Percentiles rank a stretch among this genome's conserved stretches.
These are phyloP conservation scores for Stachybotrys chartarum DNA, from an alignment of 2,329 filamentous ascomycete species.

Conservation along the genomic window DNA sequence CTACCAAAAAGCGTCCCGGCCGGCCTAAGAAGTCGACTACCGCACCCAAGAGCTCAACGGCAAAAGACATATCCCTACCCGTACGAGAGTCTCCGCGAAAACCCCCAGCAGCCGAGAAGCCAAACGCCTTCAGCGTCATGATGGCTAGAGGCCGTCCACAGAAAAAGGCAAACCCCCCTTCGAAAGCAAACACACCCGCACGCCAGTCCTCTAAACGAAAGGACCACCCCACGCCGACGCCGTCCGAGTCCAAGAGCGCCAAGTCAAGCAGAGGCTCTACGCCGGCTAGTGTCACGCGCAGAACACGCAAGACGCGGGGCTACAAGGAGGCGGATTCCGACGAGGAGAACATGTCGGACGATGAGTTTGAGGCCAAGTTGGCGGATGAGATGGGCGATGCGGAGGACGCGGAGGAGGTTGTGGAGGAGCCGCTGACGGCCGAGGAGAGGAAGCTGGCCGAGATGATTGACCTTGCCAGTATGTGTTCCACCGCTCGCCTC, in stretches of 20 bases:
- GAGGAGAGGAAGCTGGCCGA: slow-evolving; percentile 60
- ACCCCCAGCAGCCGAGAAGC: slow-evolving; percentile 15
- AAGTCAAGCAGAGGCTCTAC: slow-evolving; percentile 73
- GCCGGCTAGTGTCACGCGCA: slow-evolving; percentile 49
- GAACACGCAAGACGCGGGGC: slow-evolving; percentile 38
- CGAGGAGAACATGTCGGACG: slow-evolving; percentile 64
- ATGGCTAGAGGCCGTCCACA: slow-evolving; percentile 35
- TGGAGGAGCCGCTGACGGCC: slow-evolving; percentile 26
- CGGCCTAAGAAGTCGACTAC: slow-evolving; percentile 18
- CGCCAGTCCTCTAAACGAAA: slow-evolving; percentile 23
- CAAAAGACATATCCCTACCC: slow-evolving; percentile 17
- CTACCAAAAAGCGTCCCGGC: slow-evolving; percentile 6
- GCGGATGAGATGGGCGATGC: slow-evolving; percentile 50
- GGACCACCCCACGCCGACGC: slow-evolving; percentile 15
- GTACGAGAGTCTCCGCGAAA: slow-evolving; percentile 28
- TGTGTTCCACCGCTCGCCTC: not conserved
- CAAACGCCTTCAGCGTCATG: slow-evolving; percentile 47
- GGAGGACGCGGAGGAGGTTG: slow-evolving; percentile 24
- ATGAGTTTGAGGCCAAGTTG: slow-evolving; percentile 75
- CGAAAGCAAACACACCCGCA: slow-evolving; percentile 13
- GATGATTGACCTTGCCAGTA: slow-evolving; percentile 71
- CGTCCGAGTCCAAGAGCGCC: slow-evolving; percentile 54
- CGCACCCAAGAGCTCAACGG: slow-evolving; percentile 22
- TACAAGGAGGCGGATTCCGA: slow-evolving; percentile 52
- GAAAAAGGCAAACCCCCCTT: slow-evolving; percentile 12